Evolutionary conservation across 129 eudicot species (phyloP).

Genomic region (Heracleum sosnowskyi): DNA sequence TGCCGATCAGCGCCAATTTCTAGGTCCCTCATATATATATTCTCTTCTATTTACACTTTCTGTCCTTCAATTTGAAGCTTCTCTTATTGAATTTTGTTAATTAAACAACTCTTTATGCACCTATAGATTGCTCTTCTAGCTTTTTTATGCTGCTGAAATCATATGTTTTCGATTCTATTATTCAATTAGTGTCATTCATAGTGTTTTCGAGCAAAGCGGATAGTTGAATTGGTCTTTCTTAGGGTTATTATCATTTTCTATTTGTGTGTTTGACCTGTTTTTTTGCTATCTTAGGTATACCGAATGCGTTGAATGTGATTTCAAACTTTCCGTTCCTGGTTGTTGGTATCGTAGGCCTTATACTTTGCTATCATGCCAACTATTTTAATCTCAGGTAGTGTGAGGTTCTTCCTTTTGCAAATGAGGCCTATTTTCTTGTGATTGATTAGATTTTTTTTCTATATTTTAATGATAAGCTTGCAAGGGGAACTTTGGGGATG

Average conservation of each 20-base stretch:
- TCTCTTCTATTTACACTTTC: neutral
- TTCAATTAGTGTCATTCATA: neutral
- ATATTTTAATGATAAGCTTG: constrained; percentile 39
- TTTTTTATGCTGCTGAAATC: too few relatives aligned
- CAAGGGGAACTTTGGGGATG: constrained; percentile 85
- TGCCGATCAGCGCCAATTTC: constrained; percentile 64
- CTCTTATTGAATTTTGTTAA: too few relatives aligned
- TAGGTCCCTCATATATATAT: constrained; percentile 26
- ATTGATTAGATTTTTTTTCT: neutral
- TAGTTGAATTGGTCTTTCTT: neutral
- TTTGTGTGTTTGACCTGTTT: constrained; percentile 2
- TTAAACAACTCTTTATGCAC: too few relatives aligned
- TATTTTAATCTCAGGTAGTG: constrained; percentile 67
- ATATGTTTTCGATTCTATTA: too few relatives aligned
- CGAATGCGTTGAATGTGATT: constrained; percentile 64
- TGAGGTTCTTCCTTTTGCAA: neutral
- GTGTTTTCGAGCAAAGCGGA: neutral
- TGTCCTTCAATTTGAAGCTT: neutral
- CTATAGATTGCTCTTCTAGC: too few relatives aligned
- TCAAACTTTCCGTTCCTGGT: constrained; percentile 70
- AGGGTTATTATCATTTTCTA: neutral
- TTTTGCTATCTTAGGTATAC: constrained; percentile 54
- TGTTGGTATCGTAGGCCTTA: constrained; percentile 62
- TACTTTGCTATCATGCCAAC: constrained; percentile 63
- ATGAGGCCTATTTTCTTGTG: neutral